phyloP scores from a whole-genome alignment of 345 rosid genomes.

The Cochlearia excelsa region DNA sequence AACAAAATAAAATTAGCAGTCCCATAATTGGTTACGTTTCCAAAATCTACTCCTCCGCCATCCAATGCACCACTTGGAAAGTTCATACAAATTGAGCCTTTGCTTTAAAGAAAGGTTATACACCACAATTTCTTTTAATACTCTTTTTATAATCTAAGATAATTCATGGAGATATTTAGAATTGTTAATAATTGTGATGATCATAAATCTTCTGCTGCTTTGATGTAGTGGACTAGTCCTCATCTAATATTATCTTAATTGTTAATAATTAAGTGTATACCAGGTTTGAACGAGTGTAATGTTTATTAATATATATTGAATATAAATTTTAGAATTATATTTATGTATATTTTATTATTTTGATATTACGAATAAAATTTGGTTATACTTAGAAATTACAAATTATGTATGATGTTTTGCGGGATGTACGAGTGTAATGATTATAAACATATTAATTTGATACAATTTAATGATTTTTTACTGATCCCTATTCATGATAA shows the following conservation, averaged over 20 bases:
- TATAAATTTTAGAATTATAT: no score
- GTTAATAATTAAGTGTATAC: no score
- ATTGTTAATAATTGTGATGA: constrained; percentile 27
- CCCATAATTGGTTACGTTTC: constrained; percentile 27
- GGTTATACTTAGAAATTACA: no score
- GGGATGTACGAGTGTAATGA: no score
- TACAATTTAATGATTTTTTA: no score
- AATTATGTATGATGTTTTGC: no score
- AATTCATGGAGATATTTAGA: constrained; percentile 25
- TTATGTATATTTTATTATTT: no score
- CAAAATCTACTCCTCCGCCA: constrained; percentile 30
- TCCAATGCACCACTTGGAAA: constrained; percentile 38
- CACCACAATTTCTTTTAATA: constrained; percentile 28
- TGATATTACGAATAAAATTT: no score
- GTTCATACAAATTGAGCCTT: constrained; percentile 36
- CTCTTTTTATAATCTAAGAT: constrained; percentile 28
- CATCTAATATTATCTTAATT: constrained; percentile 22
- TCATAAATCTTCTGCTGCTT: constrained; percentile 12
- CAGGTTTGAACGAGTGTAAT: no score
- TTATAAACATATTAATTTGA: no score
- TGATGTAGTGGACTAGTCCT: constrained; percentile 27
- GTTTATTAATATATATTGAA: no score
- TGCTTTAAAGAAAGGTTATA: constrained; percentile 30
- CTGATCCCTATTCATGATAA: no score
- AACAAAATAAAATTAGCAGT: constrained; percentile 1